Evolutionary conservation across 805 yeast genomes (phyloP).

Genomic region (Clavispora fructus): DNA sequence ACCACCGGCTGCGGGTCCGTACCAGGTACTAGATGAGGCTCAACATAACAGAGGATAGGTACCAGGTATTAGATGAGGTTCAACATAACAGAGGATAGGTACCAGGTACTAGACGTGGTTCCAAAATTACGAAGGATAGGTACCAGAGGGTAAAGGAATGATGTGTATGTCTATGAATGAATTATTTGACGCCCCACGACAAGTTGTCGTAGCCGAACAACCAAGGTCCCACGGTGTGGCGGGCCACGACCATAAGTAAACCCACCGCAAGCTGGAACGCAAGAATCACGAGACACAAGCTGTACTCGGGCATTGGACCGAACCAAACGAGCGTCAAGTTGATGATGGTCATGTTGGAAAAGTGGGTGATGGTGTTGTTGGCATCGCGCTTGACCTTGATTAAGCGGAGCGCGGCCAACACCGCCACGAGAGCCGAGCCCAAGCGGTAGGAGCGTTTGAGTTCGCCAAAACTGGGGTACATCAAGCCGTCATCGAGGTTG

Average conservation of each 20-base stretch:
- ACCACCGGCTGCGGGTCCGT: background rate
- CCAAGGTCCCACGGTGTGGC: conserved; percentile 84
- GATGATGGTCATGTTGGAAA: conserved; percentile 84
- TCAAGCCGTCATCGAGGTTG: conserved; percentile 58
- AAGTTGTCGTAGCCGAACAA: conserved; percentile 87
- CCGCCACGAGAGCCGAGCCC: conserved; percentile 28
- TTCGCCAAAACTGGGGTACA: conserved; percentile 57
- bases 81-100: background rate
- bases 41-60: background rate
- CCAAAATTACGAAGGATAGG: background rate
- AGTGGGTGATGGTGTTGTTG: conserved; percentile 29
- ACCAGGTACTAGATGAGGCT: background rate
- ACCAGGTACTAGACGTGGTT: background rate
- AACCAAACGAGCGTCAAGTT: conserved; percentile 77
- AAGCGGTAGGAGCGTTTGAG: conserved; percentile 23
- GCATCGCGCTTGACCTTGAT: conserved; percentile 31
- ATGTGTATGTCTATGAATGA: background rate
- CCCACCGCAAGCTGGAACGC: conserved; percentile 64
- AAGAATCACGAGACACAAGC: conserved; percentile 57
- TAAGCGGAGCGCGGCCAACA: conserved; percentile 47
- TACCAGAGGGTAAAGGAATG: background rate
- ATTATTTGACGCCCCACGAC: conserved; percentile 33
- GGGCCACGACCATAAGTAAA: conserved; percentile 53
- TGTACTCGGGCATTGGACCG: conserved; percentile 88
- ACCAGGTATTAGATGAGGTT: background rate